Evolutionary conservation across 495 filamentous ascomycete genomes (phyloP).

Genomic region (Trichoderma asperelloides): DNA sequence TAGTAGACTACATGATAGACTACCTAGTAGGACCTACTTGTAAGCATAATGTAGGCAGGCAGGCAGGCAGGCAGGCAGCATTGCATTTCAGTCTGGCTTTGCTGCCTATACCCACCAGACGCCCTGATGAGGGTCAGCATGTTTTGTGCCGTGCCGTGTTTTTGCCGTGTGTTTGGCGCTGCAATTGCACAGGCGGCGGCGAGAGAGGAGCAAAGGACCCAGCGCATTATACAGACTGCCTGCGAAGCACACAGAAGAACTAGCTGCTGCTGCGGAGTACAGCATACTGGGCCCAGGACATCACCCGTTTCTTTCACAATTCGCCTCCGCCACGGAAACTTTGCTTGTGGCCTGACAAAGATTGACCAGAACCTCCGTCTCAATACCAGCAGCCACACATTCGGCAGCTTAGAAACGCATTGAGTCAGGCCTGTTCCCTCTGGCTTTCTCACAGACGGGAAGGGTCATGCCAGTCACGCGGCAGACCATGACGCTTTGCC

Average conservation of each 20-base stretch:
- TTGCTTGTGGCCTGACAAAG: background rate
- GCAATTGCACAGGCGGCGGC: background rate
- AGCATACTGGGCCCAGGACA: background rate
- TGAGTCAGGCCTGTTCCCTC: background rate
- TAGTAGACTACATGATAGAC: no score
- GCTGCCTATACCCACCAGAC: slow-evolving; percentile 6
- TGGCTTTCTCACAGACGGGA: background rate
- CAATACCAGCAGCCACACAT: background rate
- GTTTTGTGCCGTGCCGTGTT: background rate
- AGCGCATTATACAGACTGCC: background rate
- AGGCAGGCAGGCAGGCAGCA: slow-evolving; percentile 3
- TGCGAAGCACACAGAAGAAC: background rate
- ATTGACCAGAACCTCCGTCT: background rate
- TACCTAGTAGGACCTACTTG: no score
- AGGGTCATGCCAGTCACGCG: background rate
- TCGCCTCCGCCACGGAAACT: background rate
- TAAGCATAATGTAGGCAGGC: background rate
- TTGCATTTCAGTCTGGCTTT: slow-evolving; percentile 6
- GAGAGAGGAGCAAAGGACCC: background rate
- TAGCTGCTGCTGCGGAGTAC: background rate
- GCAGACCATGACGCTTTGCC: background rate
- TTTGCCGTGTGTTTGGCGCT: background rate
- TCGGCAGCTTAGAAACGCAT: background rate
- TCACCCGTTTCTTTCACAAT: background rate
- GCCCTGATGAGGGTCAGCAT: background rate